Conservation (phyloP, 2,329 filamentous ascomycete species). For the Pezicula radicicola region DNA sequence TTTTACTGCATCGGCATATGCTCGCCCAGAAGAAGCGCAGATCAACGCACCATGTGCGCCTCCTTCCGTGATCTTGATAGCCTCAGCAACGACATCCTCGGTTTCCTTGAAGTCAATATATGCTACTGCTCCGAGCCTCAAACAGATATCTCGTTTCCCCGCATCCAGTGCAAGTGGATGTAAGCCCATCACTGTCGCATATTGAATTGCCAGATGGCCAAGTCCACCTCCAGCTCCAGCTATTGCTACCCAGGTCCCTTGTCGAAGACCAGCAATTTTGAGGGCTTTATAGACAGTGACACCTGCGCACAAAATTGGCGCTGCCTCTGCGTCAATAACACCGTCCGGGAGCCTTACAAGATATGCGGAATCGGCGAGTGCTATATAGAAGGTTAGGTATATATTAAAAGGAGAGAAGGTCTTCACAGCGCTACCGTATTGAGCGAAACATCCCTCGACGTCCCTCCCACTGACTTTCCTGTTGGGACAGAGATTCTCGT, state of each 20-base stretch:
- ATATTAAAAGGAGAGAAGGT: no score
- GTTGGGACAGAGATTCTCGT: conserved; percentile 58
- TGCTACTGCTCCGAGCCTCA: conserved; percentile 55
- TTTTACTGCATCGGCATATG: conserved; percentile 39
- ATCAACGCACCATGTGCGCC: conserved; percentile 59
- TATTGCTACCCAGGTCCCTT: conserved; percentile 41
- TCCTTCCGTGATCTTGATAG: conserved; percentile 50
- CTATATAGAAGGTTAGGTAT: conserved; percentile 12
- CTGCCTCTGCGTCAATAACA: conserved; percentile 54
- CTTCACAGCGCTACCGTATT: conserved; percentile 39
- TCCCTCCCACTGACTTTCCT: conserved; percentile 59
- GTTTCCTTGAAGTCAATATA: conserved; percentile 57
- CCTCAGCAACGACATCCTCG: conserved; percentile 38
- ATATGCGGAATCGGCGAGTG: conserved; percentile 57
- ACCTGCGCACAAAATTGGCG: conserved; percentile 63
- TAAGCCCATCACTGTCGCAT: conserved; percentile 51
- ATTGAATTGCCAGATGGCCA: conserved; percentile 56
- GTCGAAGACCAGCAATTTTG: conserved; percentile 49
- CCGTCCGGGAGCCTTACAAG: conserved; percentile 63
- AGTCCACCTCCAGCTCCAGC: conserved; percentile 55
- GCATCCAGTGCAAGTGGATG: conserved; percentile 62
- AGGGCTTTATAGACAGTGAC: conserved; percentile 61
- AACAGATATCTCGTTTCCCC: conserved; percentile 53
- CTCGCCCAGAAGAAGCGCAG: conserved; percentile 40
- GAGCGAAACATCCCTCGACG: conserved; percentile 65